Evolutionary conservation across 2,329 filamentous ascomycete genomes (phyloP).

Genomic region (Pestalotiopsis sp.): DNA sequence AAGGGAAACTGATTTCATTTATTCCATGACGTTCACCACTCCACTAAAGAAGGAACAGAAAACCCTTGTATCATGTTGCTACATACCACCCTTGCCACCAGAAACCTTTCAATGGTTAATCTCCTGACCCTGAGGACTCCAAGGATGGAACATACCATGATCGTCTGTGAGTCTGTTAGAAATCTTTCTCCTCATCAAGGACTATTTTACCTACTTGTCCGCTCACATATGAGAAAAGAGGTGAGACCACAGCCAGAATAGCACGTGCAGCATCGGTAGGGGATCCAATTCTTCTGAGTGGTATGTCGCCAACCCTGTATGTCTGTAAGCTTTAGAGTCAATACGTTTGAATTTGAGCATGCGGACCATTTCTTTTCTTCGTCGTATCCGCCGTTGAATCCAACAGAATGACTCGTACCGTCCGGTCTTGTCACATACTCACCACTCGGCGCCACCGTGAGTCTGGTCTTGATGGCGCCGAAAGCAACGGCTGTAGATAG

Average conservation of each 20-base stretch:
- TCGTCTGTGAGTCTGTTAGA: not conserved
- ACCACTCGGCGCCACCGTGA: not conserved
- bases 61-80: not conserved
- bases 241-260: not conserved
- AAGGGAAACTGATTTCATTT: too few relatives aligned
- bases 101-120: not conserved
- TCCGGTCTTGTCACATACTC: not conserved
- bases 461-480: not conserved
- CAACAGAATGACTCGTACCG: not conserved
- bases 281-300: not conserved
- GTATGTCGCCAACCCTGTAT: not conserved
- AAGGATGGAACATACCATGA: not conserved
- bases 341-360: not conserved
- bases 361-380: not conserved
- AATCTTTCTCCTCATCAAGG: not conserved
- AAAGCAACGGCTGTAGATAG: not conserved
- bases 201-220: not conserved
- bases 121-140: not conserved
- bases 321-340: not conserved
- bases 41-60: too few relatives aligned
- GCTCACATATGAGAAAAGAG: conserved; percentile 1
- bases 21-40: too few relatives aligned
- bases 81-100: not conserved
- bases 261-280: not conserved
- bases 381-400: not conserved